These are phyloP conservation scores for Euclidium syriacum DNA, from an alignment of 345 rosid species.

Conservation along the genomic window DNA sequence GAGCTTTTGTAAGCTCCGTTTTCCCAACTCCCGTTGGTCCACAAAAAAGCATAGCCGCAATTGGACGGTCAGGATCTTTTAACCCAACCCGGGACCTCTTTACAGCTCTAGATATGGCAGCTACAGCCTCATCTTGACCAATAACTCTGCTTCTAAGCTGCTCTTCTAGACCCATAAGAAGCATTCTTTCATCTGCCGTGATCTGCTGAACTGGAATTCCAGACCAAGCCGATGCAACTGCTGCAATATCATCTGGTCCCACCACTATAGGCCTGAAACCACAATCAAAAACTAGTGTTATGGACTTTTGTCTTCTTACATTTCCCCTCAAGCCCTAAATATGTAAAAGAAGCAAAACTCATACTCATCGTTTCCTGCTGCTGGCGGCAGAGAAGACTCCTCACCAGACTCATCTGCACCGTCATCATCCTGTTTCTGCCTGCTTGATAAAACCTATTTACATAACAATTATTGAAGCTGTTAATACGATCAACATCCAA, in stretches of 20 bases:
- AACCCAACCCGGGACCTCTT: constrained; percentile 91
- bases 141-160: constrained; percentile 70
- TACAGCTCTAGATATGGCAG: constrained; percentile 90
- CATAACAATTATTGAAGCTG: constrained; percentile 6
- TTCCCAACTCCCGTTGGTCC: constrained; percentile 99
- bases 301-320: not conserved
- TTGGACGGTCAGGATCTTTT: constrained; percentile 88
- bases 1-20: constrained; percentile 87
- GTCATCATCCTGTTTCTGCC: constrained; percentile 39
- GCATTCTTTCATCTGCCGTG: constrained; percentile 83
- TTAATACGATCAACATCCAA: not conserved
- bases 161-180: constrained; percentile 74
- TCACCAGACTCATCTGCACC: constrained; percentile 41
- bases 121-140: constrained; percentile 96
- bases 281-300: constrained; percentile 25
- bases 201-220: constrained; percentile 97
- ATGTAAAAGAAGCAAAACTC: constrained; percentile 26
- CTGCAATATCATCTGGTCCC: constrained; percentile 93
- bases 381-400: constrained; percentile 51
- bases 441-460: constrained; percentile 59
- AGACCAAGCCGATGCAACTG: constrained; percentile 90
- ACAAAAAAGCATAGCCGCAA: constrained; percentile 94
- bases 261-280: constrained; percentile 61
- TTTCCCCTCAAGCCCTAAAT: not conserved
- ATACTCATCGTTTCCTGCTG: constrained; percentile 57